phyloP scores from a whole-genome alignment of 495 filamentous ascomycete genomes.

The Aspergillus leporis region DNA sequence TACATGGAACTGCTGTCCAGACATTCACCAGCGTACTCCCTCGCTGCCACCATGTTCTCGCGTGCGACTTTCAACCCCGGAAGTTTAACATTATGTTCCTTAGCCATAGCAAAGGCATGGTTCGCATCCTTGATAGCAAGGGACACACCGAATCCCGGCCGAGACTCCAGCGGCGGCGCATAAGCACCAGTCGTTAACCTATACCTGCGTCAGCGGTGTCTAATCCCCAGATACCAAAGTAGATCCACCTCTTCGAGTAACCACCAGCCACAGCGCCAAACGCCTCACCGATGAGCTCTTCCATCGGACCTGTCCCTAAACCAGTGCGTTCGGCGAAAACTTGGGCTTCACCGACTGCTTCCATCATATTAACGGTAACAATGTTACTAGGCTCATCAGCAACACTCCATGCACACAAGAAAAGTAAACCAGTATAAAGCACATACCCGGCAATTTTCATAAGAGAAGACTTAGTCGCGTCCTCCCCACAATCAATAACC shows the following conservation, averaged over 20 bases:
- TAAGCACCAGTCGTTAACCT: conserved; percentile 48
- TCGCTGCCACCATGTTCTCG: conserved; percentile 43
- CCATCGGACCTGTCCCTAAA: conserved; percentile 49
- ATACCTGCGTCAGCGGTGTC: conserved; percentile 2
- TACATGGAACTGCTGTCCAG: conserved; percentile 50
- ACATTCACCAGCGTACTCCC: conserved; percentile 44
- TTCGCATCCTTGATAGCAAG: conserved; percentile 50
- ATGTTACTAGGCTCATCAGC: conserved; percentile 36
- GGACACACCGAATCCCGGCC: conserved; percentile 47
- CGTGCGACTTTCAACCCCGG: conserved; percentile 40
- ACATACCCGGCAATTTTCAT: conserved; percentile 47
- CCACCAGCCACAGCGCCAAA: conserved; percentile 52
- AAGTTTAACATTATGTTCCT: conserved; percentile 36
- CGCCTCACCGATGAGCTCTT: conserved; percentile 51
- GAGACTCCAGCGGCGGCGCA: conserved; percentile 42
- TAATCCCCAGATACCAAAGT: not conserved
- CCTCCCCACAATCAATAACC: conserved; percentile 50
- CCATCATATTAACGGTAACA: conserved; percentile 50
- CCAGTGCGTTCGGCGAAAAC: conserved; percentile 57
- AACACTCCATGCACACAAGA: no score
- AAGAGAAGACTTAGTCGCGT: conserved; percentile 45
- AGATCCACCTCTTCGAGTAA: conserved; percentile 46
- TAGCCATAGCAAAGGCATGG: conserved; percentile 40
- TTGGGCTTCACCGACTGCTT: conserved; percentile 54
- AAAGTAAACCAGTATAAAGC: no score